Evolutionary conservation across 2,329 filamentous ascomycete species (phyloP), one percentile per base, ranked within the genome.

Genomic region (Geosmithia morbida): DNA sequence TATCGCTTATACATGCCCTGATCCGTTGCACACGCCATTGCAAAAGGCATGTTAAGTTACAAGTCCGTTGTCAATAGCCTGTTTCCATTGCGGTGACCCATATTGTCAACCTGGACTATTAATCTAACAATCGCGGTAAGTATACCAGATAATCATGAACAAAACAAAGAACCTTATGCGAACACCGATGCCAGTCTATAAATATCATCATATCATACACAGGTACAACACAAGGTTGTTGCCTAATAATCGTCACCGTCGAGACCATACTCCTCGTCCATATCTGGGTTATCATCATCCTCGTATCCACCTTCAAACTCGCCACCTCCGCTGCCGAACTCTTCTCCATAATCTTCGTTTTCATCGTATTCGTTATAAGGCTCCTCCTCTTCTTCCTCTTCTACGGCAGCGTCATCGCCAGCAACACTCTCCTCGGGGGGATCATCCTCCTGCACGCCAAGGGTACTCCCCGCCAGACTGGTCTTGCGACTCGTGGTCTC

Each of bases 401-500:
- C 61, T 0, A 52, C 57, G 2, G 54, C 55, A 10, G 26, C 37
- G 2, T 61, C 59, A 17, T 60, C 59, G 0, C 63, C 61, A 1
- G 59, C 64, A 2, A 64, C 62, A 2, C 61, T 64, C n/a, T 62
- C 64, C 1, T 60, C 63, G 0, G 60, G 57, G 8, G 56, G 60
- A 7, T 65, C 64, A 17, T 44, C 44, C 19, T 45, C 50, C 1
- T 43, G 33, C 13, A 26, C 19, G 14, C 62, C 62, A 13, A 64
- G 52, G 10, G 58, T 57, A 30, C 65, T 67, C 0, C 62, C 63
- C 1, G 60, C 63, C 33, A 61, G 50, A 41, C 64, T 66, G 18
- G 59, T 68, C 58, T 59, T 67, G 46, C 66, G 65, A 48, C 71
- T 75, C 39, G 68, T 73, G 0, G 68, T 67, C 13, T 68, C 69